These are phyloP conservation scores for Epicoccum sorghinum DNA, from an alignment of 2,329 filamentous ascomycete genomes.

Conservation along the genomic window DNA sequence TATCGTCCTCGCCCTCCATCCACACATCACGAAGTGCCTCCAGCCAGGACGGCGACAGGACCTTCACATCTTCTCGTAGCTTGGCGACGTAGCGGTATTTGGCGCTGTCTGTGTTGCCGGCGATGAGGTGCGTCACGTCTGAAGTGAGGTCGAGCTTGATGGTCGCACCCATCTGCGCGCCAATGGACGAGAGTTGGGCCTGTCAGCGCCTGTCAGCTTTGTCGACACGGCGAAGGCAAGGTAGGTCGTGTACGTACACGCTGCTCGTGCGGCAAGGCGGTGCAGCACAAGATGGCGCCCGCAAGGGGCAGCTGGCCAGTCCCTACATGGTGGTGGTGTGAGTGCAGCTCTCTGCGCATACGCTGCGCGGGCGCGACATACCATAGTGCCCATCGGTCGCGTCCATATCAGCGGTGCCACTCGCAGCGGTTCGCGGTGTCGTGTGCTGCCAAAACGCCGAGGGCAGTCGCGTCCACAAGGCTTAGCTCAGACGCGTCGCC, in stretches of 20 bases:
- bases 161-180: constrained; percentile 80
- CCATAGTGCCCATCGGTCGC: constrained; percentile 36
- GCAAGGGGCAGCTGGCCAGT: constrained; percentile 47
- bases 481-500: constrained; percentile 7
- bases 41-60: constrained; percentile 84
- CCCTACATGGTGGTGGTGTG: constrained; percentile 23
- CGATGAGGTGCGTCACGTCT: constrained; percentile 92
- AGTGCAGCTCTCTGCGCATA: constrained; percentile 8
- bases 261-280: constrained; percentile 78
- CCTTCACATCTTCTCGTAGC: constrained; percentile 82
- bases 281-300: constrained; percentile 84
- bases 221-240: background rate
- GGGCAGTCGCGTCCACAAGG: constrained; percentile 9
- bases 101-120: constrained; percentile 84
- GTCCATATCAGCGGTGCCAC: constrained; percentile 32
- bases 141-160: constrained; percentile 94
- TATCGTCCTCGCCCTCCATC: constrained; percentile 77
- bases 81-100: constrained; percentile 97
- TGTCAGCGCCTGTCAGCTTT: constrained; percentile 29
- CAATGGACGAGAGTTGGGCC: constrained; percentile 66
- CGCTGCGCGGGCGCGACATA: constrained; percentile 14
- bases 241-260: constrained; percentile 60
- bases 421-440: constrained; percentile 23
- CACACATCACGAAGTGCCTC: constrained; percentile 79
- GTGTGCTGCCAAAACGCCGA: constrained; percentile 21